phyloP scores from a whole-genome alignment of 2,329 filamentous ascomycete genomes.

The Nemania bipapillata region DNA sequence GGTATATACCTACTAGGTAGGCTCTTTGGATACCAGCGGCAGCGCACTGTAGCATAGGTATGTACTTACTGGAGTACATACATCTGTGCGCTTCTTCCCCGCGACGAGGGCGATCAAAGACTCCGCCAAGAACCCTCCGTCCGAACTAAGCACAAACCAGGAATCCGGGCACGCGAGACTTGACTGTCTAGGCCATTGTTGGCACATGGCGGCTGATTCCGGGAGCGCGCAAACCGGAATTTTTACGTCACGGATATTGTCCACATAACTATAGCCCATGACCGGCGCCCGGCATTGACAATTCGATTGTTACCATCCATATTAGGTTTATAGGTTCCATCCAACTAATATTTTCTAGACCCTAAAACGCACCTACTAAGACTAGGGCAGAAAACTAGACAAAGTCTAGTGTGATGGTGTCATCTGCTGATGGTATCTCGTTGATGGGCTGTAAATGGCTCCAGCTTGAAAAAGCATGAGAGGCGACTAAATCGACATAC shows the following conservation, averaged over 20 bases:
- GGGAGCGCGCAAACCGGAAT: background rate
- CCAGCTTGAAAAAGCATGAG: background rate
- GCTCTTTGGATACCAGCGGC: background rate
- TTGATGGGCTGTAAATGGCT: background rate
- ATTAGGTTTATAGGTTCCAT: background rate
- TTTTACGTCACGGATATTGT: conserved; percentile 27
- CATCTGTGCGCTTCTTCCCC: conserved; percentile 14
- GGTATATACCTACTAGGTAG: background rate
- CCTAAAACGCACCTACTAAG: background rate
- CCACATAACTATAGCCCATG: background rate
- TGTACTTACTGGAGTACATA: background rate
- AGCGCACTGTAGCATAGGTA: conserved; percentile 11
- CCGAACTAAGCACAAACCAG: conserved; percentile 1
- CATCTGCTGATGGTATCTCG: conserved; percentile 1
- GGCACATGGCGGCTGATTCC: conserved; percentile 4
- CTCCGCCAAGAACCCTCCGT: background rate
- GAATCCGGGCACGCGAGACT: conserved; percentile 20
- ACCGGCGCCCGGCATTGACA: background rate
- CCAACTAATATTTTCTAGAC: background rate
- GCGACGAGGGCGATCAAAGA: conserved; percentile 9
- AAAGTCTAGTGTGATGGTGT: background rate
- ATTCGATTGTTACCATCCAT: conserved; percentile 3
- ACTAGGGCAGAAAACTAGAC: background rate
- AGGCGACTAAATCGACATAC: background rate
- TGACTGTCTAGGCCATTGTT: conserved; percentile 3